Conservation (phyloP, 148 eudicot genomes). For the Rhododendron kiyosumense region DNA sequence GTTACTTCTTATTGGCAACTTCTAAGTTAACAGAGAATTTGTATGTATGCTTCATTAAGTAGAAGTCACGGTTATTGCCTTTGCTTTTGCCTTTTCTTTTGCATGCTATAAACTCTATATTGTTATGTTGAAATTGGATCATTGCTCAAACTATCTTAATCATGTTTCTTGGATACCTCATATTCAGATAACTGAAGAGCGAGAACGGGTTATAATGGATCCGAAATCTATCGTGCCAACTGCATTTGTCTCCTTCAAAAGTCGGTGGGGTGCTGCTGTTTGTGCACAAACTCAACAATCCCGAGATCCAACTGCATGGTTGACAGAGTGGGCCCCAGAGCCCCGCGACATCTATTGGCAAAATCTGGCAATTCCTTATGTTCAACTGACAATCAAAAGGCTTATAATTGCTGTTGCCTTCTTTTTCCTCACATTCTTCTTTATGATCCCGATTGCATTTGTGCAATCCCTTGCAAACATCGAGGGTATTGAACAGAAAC, state of each 20-base stretch:
- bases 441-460: slow-evolving; percentile 81
- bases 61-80: neutral
- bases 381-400: slow-evolving; percentile 67
- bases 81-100: neutral
- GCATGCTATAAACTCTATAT: neutral
- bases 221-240: slow-evolving; percentile 75
- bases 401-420: slow-evolving; percentile 71
- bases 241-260: slow-evolving; percentile 92
- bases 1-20: neutral
- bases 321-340: slow-evolving; percentile 98
- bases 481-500: slow-evolving; percentile 63
- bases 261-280: slow-evolving; percentile 97
- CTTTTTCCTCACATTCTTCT: slow-evolving; percentile 94
- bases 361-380: slow-evolving; percentile 87
- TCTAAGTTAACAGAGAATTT: slow-evolving; percentile 1
- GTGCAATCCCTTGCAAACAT: slow-evolving; percentile 92
- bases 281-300: slow-evolving; percentile 98
- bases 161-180: slow-evolving; percentile 2
- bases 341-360: slow-evolving; percentile 89
- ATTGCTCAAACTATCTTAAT: neutral
- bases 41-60: neutral
- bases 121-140: neutral
- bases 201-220: slow-evolving; percentile 46
- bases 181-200: slow-evolving; percentile 72
- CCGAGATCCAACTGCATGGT: slow-evolving; percentile 90